Conservation (phyloP, 768 basidiomycete genomes). For the Tulasnella sp. region DNA sequence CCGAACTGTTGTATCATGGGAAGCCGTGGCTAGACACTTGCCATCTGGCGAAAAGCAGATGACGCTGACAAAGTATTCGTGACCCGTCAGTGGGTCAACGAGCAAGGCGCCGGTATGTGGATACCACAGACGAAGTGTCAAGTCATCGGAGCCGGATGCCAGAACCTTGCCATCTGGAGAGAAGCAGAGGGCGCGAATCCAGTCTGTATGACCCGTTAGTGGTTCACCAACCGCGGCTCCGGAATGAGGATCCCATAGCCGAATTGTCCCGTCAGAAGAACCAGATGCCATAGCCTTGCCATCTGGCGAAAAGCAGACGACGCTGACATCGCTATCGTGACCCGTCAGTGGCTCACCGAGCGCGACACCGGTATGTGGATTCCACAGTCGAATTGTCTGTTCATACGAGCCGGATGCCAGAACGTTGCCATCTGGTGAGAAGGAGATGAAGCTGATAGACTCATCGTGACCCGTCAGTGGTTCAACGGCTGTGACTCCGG, state of each 20-base stretch:
- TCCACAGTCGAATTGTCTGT: too few relatives aligned
- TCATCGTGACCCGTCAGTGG: too few relatives aligned
- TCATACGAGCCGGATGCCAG: too few relatives aligned
- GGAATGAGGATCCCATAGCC: neutral
- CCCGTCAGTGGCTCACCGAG: too few relatives aligned
- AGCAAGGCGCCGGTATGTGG: neutral
- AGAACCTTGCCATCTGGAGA: neutral
- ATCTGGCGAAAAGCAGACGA: too few relatives aligned
- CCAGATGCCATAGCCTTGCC: too few relatives aligned
- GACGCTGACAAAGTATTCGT: neutral
- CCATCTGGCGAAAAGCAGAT: neutral
- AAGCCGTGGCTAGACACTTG: neutral
- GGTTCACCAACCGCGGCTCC: neutral
- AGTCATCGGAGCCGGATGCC: neutral
- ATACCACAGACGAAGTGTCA: neutral
- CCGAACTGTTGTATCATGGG: neutral
- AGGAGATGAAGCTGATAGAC: too few relatives aligned
- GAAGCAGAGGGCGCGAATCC: neutral
- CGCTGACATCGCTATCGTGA: too few relatives aligned
- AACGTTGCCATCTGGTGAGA: too few relatives aligned
- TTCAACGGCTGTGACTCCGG: too few relatives aligned
- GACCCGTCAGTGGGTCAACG: neutral
- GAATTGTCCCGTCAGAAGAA: too few relatives aligned
- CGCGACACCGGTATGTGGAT: too few relatives aligned
- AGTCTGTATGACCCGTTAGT: neutral